Evolutionary conservation across 805 yeast genomes (phyloP), one percentile per base, ranked within the genome.

Genomic region (Saturnispora sanitii): DNA sequence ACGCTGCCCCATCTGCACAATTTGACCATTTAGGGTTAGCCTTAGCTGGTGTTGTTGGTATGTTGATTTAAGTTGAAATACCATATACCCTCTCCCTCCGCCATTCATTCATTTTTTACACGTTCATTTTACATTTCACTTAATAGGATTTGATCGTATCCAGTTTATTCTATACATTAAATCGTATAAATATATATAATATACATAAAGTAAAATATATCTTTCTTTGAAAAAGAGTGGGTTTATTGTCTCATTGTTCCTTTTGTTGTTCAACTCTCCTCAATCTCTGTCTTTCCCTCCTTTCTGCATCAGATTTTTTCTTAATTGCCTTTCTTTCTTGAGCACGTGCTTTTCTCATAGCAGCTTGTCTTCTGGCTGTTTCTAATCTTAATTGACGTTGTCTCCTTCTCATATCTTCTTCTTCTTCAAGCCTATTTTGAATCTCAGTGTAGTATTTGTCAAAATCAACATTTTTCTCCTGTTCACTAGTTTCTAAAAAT

Each of bases 21-120:
- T 56, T 53, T 16, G 62, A 55, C 40, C 40, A 43, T 11, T 41
- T 52, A 18, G 62, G 55, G 42, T 58, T 53, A 16, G 56, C 49
- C 5, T 13, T 34, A 45, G 55, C 52, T 13, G 36, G 49, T 11
- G 46, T 48, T 16, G 47, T 52, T 29, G 43, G 42, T 18, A 45
- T 49, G 35, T 44, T 48, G 31, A 38, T 47, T 18, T 49, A 44
- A 46, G n/a, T n/a, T n/a, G n/a, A n/a, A n/a, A n/a, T n/a, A n/a
- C n/a, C n/a, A n/a, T n/a, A n/a, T n/a, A n/a, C n/a, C 23, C 22
- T 12, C 21, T 29, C 21, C 15, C 9, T 15, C 16, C 13, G 26
- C 8, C 13, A 19, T 20, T 23, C 27, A 29, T 27, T 27, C 33
- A 13, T 35, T 25, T 12, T 19, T 21, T 27, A 13, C 27, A 16